Percentiles rank a stretch among this genome's conserved stretches.
These are phyloP conservation scores for Mycena albidolilacea DNA, from an alignment of 768 basidiomycete genomes.

Conservation along the genomic window DNA sequence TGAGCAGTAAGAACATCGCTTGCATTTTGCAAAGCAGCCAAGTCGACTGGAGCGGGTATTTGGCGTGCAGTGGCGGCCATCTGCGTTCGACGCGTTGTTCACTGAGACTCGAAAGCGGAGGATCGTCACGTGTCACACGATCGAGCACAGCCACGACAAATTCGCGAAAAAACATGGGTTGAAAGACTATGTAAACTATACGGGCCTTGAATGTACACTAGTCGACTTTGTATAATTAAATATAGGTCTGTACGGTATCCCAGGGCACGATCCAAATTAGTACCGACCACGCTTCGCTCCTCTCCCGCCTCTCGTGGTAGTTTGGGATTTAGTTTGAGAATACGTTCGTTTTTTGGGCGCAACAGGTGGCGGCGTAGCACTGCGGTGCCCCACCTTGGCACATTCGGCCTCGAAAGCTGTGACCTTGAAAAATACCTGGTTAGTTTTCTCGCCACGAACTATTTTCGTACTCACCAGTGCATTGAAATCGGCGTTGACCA, in stretches of 20 bases:
- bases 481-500: slow-evolving; percentile 58
- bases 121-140: neutral
- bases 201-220: neutral
- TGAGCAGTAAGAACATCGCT: slow-evolving; percentile 78
- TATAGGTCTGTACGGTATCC: neutral
- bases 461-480: slow-evolving; percentile 44
- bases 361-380: slow-evolving; percentile 10
- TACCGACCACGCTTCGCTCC: slow-evolving; percentile 31
- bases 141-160: neutral
- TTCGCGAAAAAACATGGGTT: neutral
- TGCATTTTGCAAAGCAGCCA: slow-evolving; percentile 75
- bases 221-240: neutral
- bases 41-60: slow-evolving; percentile 64
- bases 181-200: neutral
- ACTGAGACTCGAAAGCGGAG: neutral
- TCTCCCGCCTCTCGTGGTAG: slow-evolving; percentile 7
- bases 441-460: neutral
- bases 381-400: slow-evolving; percentile 52
- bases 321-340: slow-evolving; percentile 28
- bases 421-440: slow-evolving; percentile 22
- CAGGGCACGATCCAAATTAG: neutral
- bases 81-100: neutral
- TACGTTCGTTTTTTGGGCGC: slow-evolving; percentile 38
- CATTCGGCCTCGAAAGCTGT: slow-evolving; percentile 59
- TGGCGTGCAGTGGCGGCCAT: slow-evolving; percentile 34